Evolutionary conservation across 768 basidiomycete species (phyloP), one percentile per base, ranked within the genome.

Genomic region (Hortiboletus flavorubellus): DNA sequence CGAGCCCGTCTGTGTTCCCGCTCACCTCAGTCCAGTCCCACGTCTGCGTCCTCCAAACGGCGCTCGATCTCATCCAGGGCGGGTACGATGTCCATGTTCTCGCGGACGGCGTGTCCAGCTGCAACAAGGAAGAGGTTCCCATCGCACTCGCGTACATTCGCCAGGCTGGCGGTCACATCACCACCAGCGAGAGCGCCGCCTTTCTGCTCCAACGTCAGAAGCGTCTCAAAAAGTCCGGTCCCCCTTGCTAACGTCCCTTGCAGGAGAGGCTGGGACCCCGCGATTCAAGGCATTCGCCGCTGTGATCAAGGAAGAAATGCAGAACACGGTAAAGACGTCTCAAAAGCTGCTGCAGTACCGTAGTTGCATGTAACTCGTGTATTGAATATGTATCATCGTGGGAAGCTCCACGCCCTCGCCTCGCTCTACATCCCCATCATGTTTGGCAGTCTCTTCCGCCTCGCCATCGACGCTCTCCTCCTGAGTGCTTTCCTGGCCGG

Each of bases 1-100:
- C 43, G 34, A 3, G 12, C 29, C 10, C 1, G 2, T 6, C 11
- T 38, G 5, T 47, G 12, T 35, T 42, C 4, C 23, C 47, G 16
- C 51, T 61, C 16, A 62, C 46, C 30, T 53, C 56, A 23, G n/a
- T 15, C 9, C 59, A 94, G 93, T 82, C 89, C 15, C 94, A 96
- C 63, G 84, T 97, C 56, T 97, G 94, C 64, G 83, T 96, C 9
- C 78, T 93, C 7, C 93, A 96, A 69, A 90, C 92, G 0, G 78
- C 86, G 0, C 73, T 94, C 16, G 85, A 88, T 56, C 78, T 96
- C 12, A 69, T 88, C 4, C 65, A 75, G 42, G 59, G 31, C 1
- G 76, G 75, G 0, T 79, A 77, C 42, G 67, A 77, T 55, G 83
- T 89, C 7, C 82, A 89, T 67, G 78, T 94, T 38, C 73, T 93